Base-by-base conservation (phyloP, 2,329 filamentous ascomycete genomes). In the Aspergillus spinulosporus region DNA sequence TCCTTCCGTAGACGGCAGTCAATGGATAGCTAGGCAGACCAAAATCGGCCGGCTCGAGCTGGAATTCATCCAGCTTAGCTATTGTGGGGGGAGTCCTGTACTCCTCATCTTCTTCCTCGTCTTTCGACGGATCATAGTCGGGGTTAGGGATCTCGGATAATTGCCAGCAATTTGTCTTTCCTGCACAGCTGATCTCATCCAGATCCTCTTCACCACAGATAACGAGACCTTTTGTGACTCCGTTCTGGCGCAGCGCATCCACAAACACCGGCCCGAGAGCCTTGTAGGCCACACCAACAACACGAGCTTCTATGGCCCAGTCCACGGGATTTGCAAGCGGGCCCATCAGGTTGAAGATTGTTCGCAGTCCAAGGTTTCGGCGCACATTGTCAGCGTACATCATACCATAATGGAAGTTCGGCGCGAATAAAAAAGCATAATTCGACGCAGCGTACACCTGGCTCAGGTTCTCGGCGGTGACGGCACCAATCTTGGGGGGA, bases 351-450 rank as follows among this genome's bases (percentile, higher is more conserved):
- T 99, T 99, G 85, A 99, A 99, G 64, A 99, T 93, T 1, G 94
- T 99, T 66, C 94, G 86, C 82, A 94, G 93, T 57, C 93, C 93
- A 21, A 99, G 84, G 71, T 95, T 89, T 69, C 86, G 89, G 60
- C 94, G 88, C 62, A 97, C 87, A 1, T 88, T 85, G 3, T 92
- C 91, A 39, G 94, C 92, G 72, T 92, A 88, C 71, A 86, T 88
- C 88, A 97, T 97, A 47, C 92, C 93, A 0, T 92, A 91, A 76
- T 99, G 94, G 81, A 97, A 99, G 64, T 94, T 89, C 39, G 94
- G 93, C 0, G 94, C 94, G 70, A 94, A 97, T 29, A 99, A 83
- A 76, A 99, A 99, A 61, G 89, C 89, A 78, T 97, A 99, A 77
- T 96, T 97, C 60, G 88, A 89, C 56, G 81, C 78, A 48, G 84